Evolutionary conservation across 768 basidiomycete genomes (phyloP), one percentile per base, ranked within the genome.

Genomic region (Termitomyces sp.): DNA sequence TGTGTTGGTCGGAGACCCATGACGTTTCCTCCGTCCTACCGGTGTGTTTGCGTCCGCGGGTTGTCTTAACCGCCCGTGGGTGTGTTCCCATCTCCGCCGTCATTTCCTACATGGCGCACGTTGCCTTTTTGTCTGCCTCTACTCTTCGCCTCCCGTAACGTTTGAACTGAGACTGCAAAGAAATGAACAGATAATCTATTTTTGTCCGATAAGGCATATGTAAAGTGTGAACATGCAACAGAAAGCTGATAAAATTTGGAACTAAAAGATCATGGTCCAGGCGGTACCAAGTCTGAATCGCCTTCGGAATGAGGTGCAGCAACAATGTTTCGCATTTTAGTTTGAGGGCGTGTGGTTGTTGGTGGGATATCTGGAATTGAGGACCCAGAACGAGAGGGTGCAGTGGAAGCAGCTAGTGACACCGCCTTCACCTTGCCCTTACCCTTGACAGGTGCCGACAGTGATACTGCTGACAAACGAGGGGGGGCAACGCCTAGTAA

Each of bases 251-350:
- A 10, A 41, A 35, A 21, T 17, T 15, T 21, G 11, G 14, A 33
- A 33, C 42, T 31, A 47, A 12, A 37, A 61, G 12, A 58, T 64
- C 64, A 74, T 17, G 66, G 53, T 38, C 66, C 70, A 47, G 65
- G 63, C 19, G 68, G 65, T 40, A 68, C 65, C 63, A 68, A 67
- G 57, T 82, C 83, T 45, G 76, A 75, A 59, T 83, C 82, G 14
- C 75, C 79, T 57, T 84, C 83, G 17, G 78, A 78, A 17, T 48
- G 56, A 17, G 75, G 71, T 12, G 81, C 79, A 10, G 76, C 77
- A 44, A 83, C 73, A n/a, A 80, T 79, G 57, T 79, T 84, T 57
- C 85, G 75, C 85, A 87, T 85, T 67, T 85, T 86, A 28, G 85
- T 82, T 31, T 82, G 83, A 17, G 80, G 78, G 45, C 79, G 78